phyloP scores from a whole-genome alignment of 306 rosid genomes.

The Hippophae tibetana region DNA sequence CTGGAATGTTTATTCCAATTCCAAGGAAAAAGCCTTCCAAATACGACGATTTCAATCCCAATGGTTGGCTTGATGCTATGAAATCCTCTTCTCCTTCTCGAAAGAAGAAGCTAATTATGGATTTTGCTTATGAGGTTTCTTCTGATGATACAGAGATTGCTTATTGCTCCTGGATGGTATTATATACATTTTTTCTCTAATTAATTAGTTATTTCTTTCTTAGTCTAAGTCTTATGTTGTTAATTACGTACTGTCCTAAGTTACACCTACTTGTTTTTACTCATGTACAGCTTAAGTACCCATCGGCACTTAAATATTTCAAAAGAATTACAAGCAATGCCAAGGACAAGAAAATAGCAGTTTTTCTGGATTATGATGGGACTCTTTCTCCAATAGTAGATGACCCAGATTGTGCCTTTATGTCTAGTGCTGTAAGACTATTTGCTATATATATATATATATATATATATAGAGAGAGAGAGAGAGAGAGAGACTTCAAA shows the following conservation, averaged over 20 bases:
- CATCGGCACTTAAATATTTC: constrained; percentile 67
- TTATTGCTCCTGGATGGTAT: constrained; percentile 65
- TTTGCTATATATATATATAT: neutral
- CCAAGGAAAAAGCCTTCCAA: constrained; percentile 55
- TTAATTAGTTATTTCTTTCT: neutral
- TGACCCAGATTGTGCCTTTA: constrained; percentile 72
- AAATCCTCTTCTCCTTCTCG: constrained; percentile 84
- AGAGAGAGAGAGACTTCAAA: too few species aligned
- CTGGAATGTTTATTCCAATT: constrained; percentile 38
- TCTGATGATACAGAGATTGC: constrained; percentile 48
- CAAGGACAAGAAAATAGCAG: constrained; percentile 59
- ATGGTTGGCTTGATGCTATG: constrained; percentile 98
- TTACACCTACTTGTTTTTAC: constrained; percentile 2
- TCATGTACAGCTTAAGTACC: constrained; percentile 58
- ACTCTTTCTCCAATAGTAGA: constrained; percentile 92
- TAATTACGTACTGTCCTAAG: neutral
- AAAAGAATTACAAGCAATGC: constrained; percentile 43
- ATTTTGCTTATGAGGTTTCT: constrained; percentile 35
- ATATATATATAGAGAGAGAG: too few species aligned
- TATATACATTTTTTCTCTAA: neutral
- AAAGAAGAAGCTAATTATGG: constrained; percentile 48
- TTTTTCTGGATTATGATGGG: constrained; percentile 90
- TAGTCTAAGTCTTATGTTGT: neutral
- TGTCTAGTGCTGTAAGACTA: constrained; percentile 61
- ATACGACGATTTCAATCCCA: constrained; percentile 69